Percentiles rank a stretch among this genome's conserved stretches.
phyloP scores from a whole-genome alignment of 1,284 basidiomycete species.

The Cutaneotrichosporon cavernicola region DNA sequence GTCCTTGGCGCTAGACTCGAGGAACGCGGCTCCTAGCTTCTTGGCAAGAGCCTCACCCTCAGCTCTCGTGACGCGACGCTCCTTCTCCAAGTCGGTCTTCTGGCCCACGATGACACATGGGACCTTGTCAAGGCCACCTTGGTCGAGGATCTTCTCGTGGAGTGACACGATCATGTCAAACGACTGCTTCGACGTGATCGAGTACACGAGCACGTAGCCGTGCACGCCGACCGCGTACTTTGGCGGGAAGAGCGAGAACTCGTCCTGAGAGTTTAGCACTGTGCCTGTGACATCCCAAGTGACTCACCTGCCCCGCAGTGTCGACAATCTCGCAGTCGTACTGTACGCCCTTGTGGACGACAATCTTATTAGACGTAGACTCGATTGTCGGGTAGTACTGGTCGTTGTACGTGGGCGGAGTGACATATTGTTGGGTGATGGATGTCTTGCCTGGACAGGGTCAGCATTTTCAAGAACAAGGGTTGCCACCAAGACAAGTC shows the following conservation, averaged over 20 bases:
- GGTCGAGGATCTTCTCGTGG: conserved; percentile 96
- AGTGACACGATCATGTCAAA: conserved; percentile 97
- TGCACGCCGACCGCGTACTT: conserved; percentile 81
- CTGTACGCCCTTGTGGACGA: conserved; percentile 78
- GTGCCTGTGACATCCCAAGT: conserved; percentile 9
- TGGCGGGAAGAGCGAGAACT: conserved; percentile 77
- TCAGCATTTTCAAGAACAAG: conserved; percentile 1
- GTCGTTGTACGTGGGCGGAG: conserved; percentile 67
- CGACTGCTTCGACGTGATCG: conserved; percentile 83
- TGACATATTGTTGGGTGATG: conserved; percentile 70
- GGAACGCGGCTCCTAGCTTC: conserved; percentile 70
- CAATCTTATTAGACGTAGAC: conserved; percentile 77
- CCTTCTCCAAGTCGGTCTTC: conserved; percentile 76
- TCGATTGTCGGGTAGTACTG: conserved; percentile 96
- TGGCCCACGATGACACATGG: conserved; percentile 96
- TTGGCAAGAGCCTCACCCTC: conserved; percentile 77
- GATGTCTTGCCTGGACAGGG: conserved; percentile 69
- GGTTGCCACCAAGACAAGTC: neutral
- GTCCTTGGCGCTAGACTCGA: conserved; percentile 86
- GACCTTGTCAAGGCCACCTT: conserved; percentile 81
- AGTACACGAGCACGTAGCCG: conserved; percentile 89
- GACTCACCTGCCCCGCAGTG: conserved; percentile 75
- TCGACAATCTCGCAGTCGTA: conserved; percentile 98
- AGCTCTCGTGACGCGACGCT: conserved; percentile 65
- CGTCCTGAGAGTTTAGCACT: conserved; percentile 61